Base-by-base conservation (phyloP, 2,329 filamentous ascomycete genomes). In the Clarireedia paspali region DNA sequence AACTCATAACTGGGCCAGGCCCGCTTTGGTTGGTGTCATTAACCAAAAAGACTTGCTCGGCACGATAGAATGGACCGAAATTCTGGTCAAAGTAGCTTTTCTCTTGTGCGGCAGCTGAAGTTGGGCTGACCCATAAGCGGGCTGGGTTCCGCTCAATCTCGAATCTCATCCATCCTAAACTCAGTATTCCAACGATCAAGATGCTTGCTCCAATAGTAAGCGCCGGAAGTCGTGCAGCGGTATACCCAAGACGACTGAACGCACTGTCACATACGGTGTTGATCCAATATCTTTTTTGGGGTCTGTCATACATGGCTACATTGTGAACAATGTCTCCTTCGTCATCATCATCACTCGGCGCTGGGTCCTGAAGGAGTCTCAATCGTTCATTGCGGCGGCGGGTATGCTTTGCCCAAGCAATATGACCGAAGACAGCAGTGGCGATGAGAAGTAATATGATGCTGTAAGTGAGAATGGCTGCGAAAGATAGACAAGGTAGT, bases 61-160 rank as follows among this genome's bases (percentile, higher is more conserved):
- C 88, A 42, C 94, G 88, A 72, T 94, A 99, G 68, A 99, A 99
- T 0, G 92, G 91, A 0, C 94, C 95, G 69, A 99, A 99, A 64
- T 90, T 91, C 38, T 81, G 71, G 68, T 99, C 95, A 62, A 97
- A 99, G 69, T 95, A 99, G 1, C 81, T 80, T 74, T 99, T 99
- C 70, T 99, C 92, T 68, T 90, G 81, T 0, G 94, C 94, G 20
- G 95, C 92, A 49, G 85, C 82, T 4, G 94, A 97, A 7, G 88
- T 87, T 6, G 94, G 94, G 65, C 92, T 91, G n/a, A 99, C 94
- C 94, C 94, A 99, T 7, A 99, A 76, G 48, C 88, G 84, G 10
- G 95, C 94, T 5, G 94, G 94, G 60, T 97, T 88, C 23, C 79
- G 88, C 71, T 97, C 94, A 38, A 99, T 78, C n/a, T 88, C 80